Percentiles rank a stretch among this genome's conserved stretches.
Conservation (phyloP, 352 stramenopile genomes). For the Pythium myriotylum region DNA sequence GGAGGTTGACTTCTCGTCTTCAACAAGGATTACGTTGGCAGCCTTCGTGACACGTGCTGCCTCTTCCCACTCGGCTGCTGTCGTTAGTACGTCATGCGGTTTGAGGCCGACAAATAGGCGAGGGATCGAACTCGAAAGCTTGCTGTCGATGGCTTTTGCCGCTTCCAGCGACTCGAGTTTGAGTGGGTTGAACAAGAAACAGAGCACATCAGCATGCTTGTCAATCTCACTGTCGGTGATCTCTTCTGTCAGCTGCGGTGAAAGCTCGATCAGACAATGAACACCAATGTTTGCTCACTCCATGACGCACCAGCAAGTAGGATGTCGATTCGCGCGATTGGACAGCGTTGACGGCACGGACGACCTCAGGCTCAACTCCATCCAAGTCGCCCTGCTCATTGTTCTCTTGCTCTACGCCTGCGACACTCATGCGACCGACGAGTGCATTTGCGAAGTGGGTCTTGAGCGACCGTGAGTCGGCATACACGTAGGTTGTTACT, state of each 20-base stretch:
- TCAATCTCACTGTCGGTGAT: slow-evolving; percentile 66
- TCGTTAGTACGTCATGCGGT: slow-evolving; percentile 6
- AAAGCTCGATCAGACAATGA: background rate
- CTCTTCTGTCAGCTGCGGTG: slow-evolving; percentile 61
- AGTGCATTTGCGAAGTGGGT: slow-evolving; percentile 57
- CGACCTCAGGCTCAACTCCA: slow-evolving; percentile 35
- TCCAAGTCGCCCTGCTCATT: slow-evolving; percentile 8
- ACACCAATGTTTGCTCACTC: background rate
- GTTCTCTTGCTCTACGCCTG: background rate
- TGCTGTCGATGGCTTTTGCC: slow-evolving; percentile 58
- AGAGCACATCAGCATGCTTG: slow-evolving; percentile 71
- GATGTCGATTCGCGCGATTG: slow-evolving; percentile 49
- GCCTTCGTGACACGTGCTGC: slow-evolving; percentile 7
- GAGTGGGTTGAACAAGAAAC: slow-evolving; percentile 65
- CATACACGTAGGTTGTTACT: slow-evolving; percentile 73
- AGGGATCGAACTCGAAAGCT: slow-evolving; percentile 54
- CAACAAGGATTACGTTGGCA: slow-evolving; percentile 13
- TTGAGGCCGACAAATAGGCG: slow-evolving; percentile 66
- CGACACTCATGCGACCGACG: slow-evolving; percentile 38
- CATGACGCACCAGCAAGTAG: slow-evolving; percentile 61
- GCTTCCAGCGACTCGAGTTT: slow-evolving; percentile 44
- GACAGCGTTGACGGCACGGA: slow-evolving; percentile 63
- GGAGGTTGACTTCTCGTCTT: slow-evolving; percentile 34
- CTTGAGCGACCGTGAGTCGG: slow-evolving; percentile 47
- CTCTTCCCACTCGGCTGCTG: slow-evolving; percentile 20